Evolutionary conservation across 495 filamentous ascomycete species (phyloP).

Genomic region (Talaromyces proteolyticus): DNA sequence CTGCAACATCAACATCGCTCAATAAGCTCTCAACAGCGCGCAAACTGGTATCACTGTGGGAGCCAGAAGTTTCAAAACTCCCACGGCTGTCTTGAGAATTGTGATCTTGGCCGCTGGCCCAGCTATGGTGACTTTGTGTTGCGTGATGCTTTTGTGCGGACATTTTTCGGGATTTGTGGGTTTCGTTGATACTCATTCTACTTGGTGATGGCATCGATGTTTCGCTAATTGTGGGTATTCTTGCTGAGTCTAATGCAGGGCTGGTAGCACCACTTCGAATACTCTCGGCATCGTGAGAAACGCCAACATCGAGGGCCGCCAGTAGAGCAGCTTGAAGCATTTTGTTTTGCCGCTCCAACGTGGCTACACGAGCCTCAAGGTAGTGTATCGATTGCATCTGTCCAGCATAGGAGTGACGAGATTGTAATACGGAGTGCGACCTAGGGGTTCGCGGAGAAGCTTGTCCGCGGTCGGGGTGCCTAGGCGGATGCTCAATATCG

Average conservation of each 20-base stretch:
- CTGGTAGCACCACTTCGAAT: not conserved
- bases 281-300: constrained; percentile 5
- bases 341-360: constrained; percentile 39
- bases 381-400: not conserved
- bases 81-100: constrained; percentile 1
- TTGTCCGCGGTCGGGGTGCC: not conserved
- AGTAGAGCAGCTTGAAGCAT: constrained; percentile 40
- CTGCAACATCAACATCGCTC: not conserved
- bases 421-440: not conserved
- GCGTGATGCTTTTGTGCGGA: not conserved
- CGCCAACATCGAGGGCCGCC: constrained; percentile 25
- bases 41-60: constrained; percentile 1
- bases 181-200: not conserved
- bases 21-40: not conserved
- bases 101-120: not conserved
- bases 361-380: constrained; percentile 33
- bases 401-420: not conserved
- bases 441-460: not conserved
- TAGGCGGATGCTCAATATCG: not conserved
- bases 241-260: constrained; percentile 1
- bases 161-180: not conserved
- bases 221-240: constrained; percentile 4
- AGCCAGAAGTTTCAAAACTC: constrained; percentile 3
- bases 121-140: not conserved
- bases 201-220: not conserved